A percentile compares a stretch with the other conserved stretches of the same genome.
Conservation (phyloP, 768 basidiomycete genomes). For the Coprinopsis strossmayeri region DNA sequence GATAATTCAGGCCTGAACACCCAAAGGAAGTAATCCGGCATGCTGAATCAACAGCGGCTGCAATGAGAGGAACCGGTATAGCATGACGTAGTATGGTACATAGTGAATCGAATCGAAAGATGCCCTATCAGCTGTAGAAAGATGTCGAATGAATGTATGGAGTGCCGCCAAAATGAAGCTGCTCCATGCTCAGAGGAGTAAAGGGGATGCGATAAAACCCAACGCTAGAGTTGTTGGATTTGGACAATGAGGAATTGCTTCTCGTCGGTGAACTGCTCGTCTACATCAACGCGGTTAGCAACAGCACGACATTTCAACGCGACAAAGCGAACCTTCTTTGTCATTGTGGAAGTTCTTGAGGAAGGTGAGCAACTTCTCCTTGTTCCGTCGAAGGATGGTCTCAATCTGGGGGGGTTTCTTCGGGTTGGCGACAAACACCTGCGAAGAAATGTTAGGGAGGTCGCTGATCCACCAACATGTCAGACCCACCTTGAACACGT, state of each 20-base stretch:
- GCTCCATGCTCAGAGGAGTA: not conserved
- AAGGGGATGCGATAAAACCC: not conserved
- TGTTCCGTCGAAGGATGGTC: constrained; percentile 83
- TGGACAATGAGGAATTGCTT: constrained; percentile 94
- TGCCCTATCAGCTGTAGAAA: not conserved
- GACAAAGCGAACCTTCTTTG: constrained; percentile 72
- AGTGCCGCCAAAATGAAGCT: not conserved
- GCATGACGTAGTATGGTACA: not conserved
- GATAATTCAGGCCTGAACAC: too few relatives aligned
- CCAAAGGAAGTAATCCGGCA: too few relatives aligned
- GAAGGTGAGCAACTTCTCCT: constrained; percentile 87
- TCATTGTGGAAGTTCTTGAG: constrained; percentile 95
- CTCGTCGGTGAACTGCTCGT: constrained; percentile 97
- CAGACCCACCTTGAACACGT: constrained; percentile 91
- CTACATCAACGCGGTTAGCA: constrained; percentile 28
- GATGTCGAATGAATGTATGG: not conserved
- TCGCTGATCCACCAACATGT: not conserved
- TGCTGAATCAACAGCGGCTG: too few relatives aligned
- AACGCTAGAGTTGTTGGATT: constrained; percentile 65
- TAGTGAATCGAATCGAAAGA: not conserved
- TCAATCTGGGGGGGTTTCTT: constrained; percentile 98
- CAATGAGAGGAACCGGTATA: too few relatives aligned
- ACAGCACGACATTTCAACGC: not conserved
- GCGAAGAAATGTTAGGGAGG: constrained; percentile 1
- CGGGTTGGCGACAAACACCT: constrained; percentile 98